These are phyloP conservation scores for Cryomyces antarcticus DNA, from an alignment of 495 filamentous ascomycete species.

Conservation along the genomic window DNA sequence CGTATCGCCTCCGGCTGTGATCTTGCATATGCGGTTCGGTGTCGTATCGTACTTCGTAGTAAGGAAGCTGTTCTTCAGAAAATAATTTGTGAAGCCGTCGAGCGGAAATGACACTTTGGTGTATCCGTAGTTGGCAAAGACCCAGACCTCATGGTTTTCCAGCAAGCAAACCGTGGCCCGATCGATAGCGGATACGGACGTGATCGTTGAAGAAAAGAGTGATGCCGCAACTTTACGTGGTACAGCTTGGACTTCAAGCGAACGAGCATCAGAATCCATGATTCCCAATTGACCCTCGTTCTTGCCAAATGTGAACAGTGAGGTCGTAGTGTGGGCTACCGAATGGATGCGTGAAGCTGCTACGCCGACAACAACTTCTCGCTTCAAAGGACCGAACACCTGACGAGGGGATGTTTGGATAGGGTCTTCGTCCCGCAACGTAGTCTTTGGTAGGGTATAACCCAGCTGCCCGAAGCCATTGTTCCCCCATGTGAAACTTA, in stretches of 20 bases:
- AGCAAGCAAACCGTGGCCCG: constrained; percentile 72
- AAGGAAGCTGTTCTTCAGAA: constrained; percentile 43
- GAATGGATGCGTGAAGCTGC: constrained; percentile 88
- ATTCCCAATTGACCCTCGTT: constrained; percentile 89
- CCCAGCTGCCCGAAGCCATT: constrained; percentile 78
- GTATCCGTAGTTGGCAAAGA: constrained; percentile 88
- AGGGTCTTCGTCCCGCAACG: constrained; percentile 47
- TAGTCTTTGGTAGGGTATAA: constrained; percentile 39
- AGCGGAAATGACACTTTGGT: constrained; percentile 65
- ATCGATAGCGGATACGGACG: constrained; percentile 72
- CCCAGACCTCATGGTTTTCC: constrained; percentile 70
- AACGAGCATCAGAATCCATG: constrained; percentile 84
- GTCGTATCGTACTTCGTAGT: constrained; percentile 45
- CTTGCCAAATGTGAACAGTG: constrained; percentile 86
- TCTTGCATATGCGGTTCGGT: constrained; percentile 45
- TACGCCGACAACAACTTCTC: constrained; percentile 59
- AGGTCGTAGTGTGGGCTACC: constrained; percentile 60
- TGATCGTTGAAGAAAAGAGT: constrained; percentile 57
- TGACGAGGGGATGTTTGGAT: constrained; percentile 66
- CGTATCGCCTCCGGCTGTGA: constrained; percentile 69
- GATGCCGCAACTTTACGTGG: constrained; percentile 79
- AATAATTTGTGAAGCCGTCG: constrained; percentile 44
- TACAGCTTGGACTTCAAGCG: constrained; percentile 57
- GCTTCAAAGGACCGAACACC: constrained; percentile 76
- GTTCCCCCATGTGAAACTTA: constrained; percentile 82